phyloP scores from a whole-genome alignment of 2,329 filamentous ascomycete species.

The Xylariaceae sp. region DNA sequence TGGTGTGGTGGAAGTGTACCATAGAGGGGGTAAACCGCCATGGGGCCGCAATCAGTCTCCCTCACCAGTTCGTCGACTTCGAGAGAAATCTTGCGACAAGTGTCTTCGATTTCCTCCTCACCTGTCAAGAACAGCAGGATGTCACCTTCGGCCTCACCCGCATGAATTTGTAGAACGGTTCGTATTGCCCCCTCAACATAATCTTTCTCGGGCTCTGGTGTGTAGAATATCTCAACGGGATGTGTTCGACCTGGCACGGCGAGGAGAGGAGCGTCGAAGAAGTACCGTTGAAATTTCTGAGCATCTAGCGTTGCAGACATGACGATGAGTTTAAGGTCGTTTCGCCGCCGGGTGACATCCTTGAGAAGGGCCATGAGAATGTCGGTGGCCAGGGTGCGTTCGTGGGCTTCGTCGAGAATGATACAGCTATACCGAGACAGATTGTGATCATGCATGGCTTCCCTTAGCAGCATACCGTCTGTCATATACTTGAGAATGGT shows the following conservation, averaged over 20 bases:
- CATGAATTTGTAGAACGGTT: slow-evolving; percentile 96
- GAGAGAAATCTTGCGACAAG: slow-evolving; percentile 86
- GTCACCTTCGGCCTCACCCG: slow-evolving; percentile 89
- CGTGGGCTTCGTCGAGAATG: slow-evolving; percentile 98
- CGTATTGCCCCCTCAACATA: slow-evolving; percentile 95
- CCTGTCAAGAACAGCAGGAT: slow-evolving; percentile 94
- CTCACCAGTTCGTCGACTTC: slow-evolving; percentile 91
- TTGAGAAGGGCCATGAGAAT: slow-evolving; percentile 97
- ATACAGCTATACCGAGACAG: slow-evolving; percentile 95
- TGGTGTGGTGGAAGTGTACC: slow-evolving; percentile 89
- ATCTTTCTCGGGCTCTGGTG: slow-evolving; percentile 91
- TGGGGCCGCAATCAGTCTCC: slow-evolving; percentile 88
- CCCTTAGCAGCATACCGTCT: slow-evolving; percentile 95
- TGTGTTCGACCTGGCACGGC: slow-evolving; percentile 94
- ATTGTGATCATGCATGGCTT: slow-evolving; percentile 95
- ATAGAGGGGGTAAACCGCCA: slow-evolving; percentile 92
- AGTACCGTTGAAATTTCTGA: slow-evolving; percentile 97
- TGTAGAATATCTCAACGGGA: slow-evolving; percentile 98
- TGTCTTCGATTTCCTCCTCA: slow-evolving; percentile 98
- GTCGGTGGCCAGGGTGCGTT: slow-evolving; percentile 95
- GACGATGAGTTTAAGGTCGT: slow-evolving; percentile 97
- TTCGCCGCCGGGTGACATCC: slow-evolving; percentile 79
- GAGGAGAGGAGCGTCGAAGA: slow-evolving; percentile 90
- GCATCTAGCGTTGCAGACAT: slow-evolving; percentile 98
- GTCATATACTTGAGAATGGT: slow-evolving; percentile 99